phyloP scores from a whole-genome alignment of 768 basidiomycete genomes.

The Agaricus subrufescens region DNA sequence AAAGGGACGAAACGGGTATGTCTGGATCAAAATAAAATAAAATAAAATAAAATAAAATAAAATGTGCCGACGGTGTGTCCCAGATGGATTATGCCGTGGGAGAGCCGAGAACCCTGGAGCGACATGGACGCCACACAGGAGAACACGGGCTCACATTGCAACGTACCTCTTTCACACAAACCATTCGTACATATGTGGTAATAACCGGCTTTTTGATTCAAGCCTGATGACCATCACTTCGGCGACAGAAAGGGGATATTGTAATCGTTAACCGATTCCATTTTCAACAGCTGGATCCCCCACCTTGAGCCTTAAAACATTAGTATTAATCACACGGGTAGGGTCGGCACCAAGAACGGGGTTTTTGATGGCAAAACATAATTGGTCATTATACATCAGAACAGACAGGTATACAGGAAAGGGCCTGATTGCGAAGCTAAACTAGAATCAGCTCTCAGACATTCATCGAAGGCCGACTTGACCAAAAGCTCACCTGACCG shows the following conservation, averaged over 20 bases:
- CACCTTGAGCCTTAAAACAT: not conserved
- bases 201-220: not conserved
- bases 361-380: not conserved
- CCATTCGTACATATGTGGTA: not conserved
- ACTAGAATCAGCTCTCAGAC: not conserved
- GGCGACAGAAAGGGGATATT: not conserved
- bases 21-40: slow-evolving; percentile 4
- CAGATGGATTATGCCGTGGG: slow-evolving; percentile 5
- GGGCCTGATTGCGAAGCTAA: not conserved
- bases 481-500: not conserved
- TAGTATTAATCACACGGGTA: slow-evolving; percentile 1
- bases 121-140: not conserved
- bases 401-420: slow-evolving; percentile 3
- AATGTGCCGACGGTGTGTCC: not conserved
- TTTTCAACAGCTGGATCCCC: not conserved
- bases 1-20: slow-evolving; percentile 4
- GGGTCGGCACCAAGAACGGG: not conserved
- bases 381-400: slow-evolving; percentile 1
- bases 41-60: not conserved
- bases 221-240: not conserved
- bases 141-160: not conserved
- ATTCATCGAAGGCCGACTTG: not conserved
- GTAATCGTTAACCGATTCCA: not conserved
- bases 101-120: not conserved
- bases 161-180: slow-evolving; percentile 2